Conservation (phyloP, 108 stramenopile species). For the Skeletonema potamos region DNA sequence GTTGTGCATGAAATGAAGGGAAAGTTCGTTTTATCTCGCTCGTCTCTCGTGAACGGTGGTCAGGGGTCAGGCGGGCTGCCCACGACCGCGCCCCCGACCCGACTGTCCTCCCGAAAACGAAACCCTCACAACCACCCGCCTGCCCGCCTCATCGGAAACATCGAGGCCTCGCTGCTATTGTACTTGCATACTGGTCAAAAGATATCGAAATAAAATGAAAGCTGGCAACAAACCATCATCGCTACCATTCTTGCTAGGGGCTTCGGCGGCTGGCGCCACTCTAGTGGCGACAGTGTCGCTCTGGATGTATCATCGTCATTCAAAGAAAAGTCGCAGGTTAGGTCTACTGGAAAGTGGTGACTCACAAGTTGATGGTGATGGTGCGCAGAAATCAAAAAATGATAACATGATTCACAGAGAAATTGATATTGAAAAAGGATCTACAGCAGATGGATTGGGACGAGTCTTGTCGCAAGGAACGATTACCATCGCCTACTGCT, state of each 20-base stretch:
- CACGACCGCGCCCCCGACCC: too few relatives aligned
- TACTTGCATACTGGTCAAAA: too few relatives aligned
- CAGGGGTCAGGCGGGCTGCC: too few relatives aligned
- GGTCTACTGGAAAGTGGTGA: not conserved
- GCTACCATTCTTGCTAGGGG: not conserved
- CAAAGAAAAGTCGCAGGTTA: not conserved
- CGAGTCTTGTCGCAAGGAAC: constrained; percentile 27
- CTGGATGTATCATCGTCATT: not conserved
- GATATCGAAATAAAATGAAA: not conserved
- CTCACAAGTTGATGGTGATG: not conserved
- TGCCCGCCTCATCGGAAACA: too few relatives aligned
- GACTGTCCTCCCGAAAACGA: too few relatives aligned
- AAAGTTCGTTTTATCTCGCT: too few relatives aligned
- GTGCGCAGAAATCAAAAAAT: not conserved
- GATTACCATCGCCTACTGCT: constrained; percentile 79
- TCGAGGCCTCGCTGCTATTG: too few relatives aligned
- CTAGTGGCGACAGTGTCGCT: not conserved
- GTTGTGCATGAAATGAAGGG: too few relatives aligned
- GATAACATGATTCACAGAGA: constrained; percentile 6
- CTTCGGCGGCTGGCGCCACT: not conserved
- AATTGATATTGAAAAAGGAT: not conserved
- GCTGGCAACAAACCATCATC: not conserved
- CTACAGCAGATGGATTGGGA: not conserved
- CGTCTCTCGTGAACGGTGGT: too few relatives aligned
- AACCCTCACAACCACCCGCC: too few relatives aligned